Percentiles rank a stretch among this genome's conserved stretches.
Conservation (phyloP, 495 filamentous ascomycete genomes). For the Penicillium diatomitis region DNA sequence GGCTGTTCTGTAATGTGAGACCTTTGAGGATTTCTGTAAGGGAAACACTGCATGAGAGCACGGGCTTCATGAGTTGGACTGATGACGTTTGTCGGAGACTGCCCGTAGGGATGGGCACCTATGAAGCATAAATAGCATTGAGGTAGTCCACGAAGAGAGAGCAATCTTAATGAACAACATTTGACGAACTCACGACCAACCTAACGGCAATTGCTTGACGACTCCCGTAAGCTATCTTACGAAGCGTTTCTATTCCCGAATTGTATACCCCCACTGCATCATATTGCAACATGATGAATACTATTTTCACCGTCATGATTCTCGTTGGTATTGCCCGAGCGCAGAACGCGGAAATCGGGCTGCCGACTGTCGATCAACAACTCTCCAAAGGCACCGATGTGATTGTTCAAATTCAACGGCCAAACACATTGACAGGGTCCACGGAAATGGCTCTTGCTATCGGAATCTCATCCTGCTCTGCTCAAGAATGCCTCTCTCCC, state of each 20-base stretch:
- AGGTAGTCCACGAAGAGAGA: no score
- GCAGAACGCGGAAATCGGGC: conserved; percentile 55
- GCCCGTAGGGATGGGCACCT: no score
- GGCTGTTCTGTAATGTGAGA: conserved; percentile 2
- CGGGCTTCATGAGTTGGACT: no score
- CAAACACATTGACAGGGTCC: conserved; percentile 24
- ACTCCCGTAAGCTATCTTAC: no score
- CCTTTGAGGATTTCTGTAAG: background rate
- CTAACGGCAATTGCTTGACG: no score
- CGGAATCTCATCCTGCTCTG: conserved; percentile 21
- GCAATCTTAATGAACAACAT: no score
- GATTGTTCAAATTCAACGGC: conserved; percentile 25
- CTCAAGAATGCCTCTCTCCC: conserved; percentile 8
- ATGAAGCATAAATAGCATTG: no score
- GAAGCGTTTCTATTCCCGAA: no score
- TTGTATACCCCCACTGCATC: no score
- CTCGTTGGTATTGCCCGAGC: conserved; percentile 44
- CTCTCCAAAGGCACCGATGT: conserved; percentile 13
- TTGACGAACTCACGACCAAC: no score
- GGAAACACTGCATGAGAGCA: background rate
- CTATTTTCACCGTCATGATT: conserved; percentile 12
- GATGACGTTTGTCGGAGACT: no score
- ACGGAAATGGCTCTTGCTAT: conserved; percentile 25
- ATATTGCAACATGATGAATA: conserved; percentile 15
- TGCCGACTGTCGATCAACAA: conserved; percentile 37